A percentile compares a stretch with the other conserved stretches of the same genome.
Conservation (phyloP, 2,329 filamentous ascomycete genomes). For the Parasarocladium wereldwijsianum region DNA sequence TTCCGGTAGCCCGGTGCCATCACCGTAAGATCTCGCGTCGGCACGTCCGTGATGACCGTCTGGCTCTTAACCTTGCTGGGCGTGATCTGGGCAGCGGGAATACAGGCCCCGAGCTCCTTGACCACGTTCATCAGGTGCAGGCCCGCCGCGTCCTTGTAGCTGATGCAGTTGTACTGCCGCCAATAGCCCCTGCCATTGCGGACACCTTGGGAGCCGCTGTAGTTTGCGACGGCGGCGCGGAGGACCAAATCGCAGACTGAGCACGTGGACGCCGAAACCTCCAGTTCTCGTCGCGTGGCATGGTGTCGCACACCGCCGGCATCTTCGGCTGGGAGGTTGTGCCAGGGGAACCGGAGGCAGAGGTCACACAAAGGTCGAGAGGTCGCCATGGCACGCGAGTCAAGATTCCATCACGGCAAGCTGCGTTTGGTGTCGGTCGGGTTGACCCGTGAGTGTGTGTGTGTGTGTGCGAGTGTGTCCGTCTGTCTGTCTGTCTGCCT, state of each 20-base stretch:
- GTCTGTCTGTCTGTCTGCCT: too few relatives aligned
- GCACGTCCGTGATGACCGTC: neutral
- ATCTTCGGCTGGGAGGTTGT: conserved; percentile 1
- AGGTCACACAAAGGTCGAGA: neutral
- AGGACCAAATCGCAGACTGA: neutral
- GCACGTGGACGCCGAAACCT: neutral
- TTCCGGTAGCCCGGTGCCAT: conserved; percentile 1
- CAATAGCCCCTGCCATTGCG: conserved; percentile 1
- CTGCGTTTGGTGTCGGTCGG: neutral
- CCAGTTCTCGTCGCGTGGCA: neutral
- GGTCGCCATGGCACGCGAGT: neutral
- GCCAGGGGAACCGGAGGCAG: conserved; percentile 1
- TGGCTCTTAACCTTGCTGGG: neutral
- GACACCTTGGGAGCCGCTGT: neutral
- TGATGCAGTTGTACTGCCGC: conserved; percentile 1
- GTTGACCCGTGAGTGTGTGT: too few relatives aligned
- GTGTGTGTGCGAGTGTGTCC: too few relatives aligned
- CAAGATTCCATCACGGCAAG: too few relatives aligned
- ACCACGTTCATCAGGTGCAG: conserved; percentile 1
- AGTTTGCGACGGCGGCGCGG: neutral
- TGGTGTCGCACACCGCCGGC: conserved; percentile 1
- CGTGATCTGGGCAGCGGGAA: conserved; percentile 1
- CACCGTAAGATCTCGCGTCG: neutral
- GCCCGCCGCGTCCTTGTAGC: conserved; percentile 1
- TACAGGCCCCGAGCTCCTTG: conserved; percentile 1